Evolutionary conservation across 1,139 yeast species (phyloP).

Genomic region (Meyerozyma smithsonii): DNA sequence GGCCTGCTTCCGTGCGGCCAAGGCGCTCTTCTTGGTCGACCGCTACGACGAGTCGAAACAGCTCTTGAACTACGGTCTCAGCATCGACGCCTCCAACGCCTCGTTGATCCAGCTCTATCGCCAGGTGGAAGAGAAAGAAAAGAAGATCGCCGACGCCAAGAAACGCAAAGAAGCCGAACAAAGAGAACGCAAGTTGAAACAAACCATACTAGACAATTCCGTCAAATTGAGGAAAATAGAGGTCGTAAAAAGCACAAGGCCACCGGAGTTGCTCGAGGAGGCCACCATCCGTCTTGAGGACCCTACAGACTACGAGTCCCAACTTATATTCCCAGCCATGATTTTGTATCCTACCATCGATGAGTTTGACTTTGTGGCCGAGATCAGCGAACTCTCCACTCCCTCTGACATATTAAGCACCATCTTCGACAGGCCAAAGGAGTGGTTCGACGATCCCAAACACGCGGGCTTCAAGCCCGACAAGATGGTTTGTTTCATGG

Average conservation of each 20-base stretch:
- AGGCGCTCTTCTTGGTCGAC: slow-evolving; percentile 68
- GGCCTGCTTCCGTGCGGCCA: slow-evolving; percentile 82
- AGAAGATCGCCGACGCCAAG: slow-evolving; percentile 27
- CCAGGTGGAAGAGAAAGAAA: slow-evolving; percentile 38
- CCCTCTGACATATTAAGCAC: slow-evolving; percentile 53
- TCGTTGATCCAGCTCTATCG: slow-evolving; percentile 44
- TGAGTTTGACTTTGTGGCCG: slow-evolving; percentile 78
- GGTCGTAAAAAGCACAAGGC: slow-evolving; percentile 44
- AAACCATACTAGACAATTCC: slow-evolving; percentile 46
- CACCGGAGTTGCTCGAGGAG: slow-evolving; percentile 46
- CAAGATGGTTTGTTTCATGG: slow-evolving; percentile 71
- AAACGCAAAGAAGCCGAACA: slow-evolving; percentile 29
- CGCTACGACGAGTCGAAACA: slow-evolving; percentile 69
- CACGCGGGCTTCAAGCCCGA: slow-evolving; percentile 56
- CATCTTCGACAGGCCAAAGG: slow-evolving; percentile 59
- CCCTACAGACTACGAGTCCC: slow-evolving; percentile 69
- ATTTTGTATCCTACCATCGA: slow-evolving; percentile 79
- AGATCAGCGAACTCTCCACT: slow-evolving; percentile 65
- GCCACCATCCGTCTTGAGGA: slow-evolving; percentile 59
- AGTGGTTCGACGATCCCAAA: slow-evolving; percentile 65
- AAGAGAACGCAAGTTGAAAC: slow-evolving; percentile 25
- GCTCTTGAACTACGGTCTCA: slow-evolving; percentile 60
- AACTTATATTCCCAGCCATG: slow-evolving; percentile 74
- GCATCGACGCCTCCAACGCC: slow-evolving; percentile 52
- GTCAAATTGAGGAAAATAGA: slow-evolving; percentile 51